Conservation (phyloP, 202 grass and related monocot genomes). For the Schoenoplectus triqueter region DNA sequence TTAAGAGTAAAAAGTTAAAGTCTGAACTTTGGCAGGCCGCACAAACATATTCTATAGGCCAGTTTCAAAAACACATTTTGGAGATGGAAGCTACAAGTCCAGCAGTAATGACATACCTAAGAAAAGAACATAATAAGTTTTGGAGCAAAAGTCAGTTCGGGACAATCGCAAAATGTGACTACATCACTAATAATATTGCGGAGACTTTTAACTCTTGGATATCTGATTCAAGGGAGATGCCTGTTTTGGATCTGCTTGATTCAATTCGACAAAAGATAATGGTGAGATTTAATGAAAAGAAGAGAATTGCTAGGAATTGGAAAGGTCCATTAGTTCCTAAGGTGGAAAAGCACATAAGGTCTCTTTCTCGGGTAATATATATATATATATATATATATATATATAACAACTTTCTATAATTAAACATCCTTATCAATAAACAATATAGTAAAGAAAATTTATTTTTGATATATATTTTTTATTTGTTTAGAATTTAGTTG, state of each 20-base stretch:
- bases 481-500: background rate
- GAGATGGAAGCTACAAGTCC: too few relatives aligned
- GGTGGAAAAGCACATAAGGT: background rate
- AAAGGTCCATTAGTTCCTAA: background rate
- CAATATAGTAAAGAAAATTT: background rate
- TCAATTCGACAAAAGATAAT: background rate
- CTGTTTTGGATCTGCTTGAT: background rate
- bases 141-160: background rate
- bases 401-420: too few relatives aligned
- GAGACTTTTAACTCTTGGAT: background rate
- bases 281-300: background rate
- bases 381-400: too few relatives aligned
- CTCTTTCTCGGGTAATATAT: background rate
- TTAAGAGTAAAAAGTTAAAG: too few relatives aligned
- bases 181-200: background rate
- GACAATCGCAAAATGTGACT: background rate
- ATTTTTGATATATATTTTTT: background rate
- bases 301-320: background rate
- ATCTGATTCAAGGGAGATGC: background rate
- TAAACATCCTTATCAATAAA: background rate
- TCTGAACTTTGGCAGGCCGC: too few relatives aligned
- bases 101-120: too few relatives aligned
- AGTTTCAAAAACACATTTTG: too few relatives aligned
- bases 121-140: background rate
- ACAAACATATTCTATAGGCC: too few relatives aligned